Evolutionary conservation across 805 yeast genomes (phyloP), one percentile per base, ranked within the genome.

Genomic region (Saturnispora bothae): DNA sequence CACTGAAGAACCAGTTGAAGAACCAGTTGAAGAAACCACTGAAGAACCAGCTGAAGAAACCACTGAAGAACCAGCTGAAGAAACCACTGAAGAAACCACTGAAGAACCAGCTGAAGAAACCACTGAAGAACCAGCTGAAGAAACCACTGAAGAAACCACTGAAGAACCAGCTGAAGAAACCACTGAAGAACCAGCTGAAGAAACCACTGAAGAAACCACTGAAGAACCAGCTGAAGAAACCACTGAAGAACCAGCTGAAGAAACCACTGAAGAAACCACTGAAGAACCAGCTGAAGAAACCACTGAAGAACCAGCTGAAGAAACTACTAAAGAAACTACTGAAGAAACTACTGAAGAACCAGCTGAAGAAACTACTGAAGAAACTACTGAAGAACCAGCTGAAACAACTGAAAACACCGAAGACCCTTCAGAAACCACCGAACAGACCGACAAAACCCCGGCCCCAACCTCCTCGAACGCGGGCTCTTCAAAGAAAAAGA

Each of bases 321-420:
- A 30, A 15, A 18, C 16, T 18, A 26, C 19, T 1, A 15, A 47
- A 31, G 48, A 39, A 30, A 33, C n/a, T 16, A 36, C 35, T 29
- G 43, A 42, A 25, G 41, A 33, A 19, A 21, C 33, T 17, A 40
- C 27, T 10, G 43, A 20, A 21, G 43, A 36, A n/a, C n/a, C 28
- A 18, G 36, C 26, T 8, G 41, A 8, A 13, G 32, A 25, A 28
- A 33, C 18, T 13, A 27, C 18, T 3, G 20, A 47, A 32, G 49
- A 27, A 19, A n/a, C 28, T 21, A 39, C 34, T 33, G 31, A 14
- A 23, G 20, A 17, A 6, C 20, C 14, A 27, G 25, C 33, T 6
- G 33, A 28, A 21, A 21, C 19, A 8, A 21, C 4, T 31, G 28
- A 31, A 26, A 14, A n/a, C 6, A 4, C 33, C 13, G 32, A 34